Conservation (phyloP, 495 filamentous ascomycete species). For the Aspergillus sclerotiicarbonarius region DNA sequence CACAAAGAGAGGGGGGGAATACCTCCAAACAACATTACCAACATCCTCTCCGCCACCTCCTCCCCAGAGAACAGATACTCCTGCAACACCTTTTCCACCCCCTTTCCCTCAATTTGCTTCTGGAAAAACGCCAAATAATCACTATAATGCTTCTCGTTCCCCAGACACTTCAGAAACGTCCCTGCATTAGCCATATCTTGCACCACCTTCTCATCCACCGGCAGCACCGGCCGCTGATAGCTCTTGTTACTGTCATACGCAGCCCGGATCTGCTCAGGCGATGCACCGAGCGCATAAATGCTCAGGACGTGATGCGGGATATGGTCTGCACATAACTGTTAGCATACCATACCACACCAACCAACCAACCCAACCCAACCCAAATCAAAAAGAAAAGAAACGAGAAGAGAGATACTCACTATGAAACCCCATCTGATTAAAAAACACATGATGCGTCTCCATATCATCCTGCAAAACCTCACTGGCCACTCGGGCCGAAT, state of each 20-base stretch:
- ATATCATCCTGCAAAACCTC: constrained; percentile 73
- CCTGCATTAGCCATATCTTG: constrained; percentile 50
- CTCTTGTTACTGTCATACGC: constrained; percentile 56
- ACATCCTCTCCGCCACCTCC: constrained; percentile 59
- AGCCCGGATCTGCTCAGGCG: constrained; percentile 49
- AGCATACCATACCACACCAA: neutral
- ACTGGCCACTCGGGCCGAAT: constrained; percentile 57
- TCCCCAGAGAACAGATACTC: constrained; percentile 66
- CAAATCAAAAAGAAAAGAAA: neutral
- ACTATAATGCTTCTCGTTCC: constrained; percentile 54
- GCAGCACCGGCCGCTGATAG: constrained; percentile 57
- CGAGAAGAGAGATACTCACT: constrained; percentile 39
- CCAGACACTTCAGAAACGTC: constrained; percentile 52
- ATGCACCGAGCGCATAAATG: constrained; percentile 69
- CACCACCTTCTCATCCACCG: constrained; percentile 43
- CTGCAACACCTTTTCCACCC: constrained; percentile 55
- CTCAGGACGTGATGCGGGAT: constrained; percentile 73
- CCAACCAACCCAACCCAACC: no score
- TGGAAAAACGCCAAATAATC: constrained; percentile 74
- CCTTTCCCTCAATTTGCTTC: constrained; percentile 61
- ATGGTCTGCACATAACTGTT: constrained; percentile 40
- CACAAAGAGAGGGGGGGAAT: constrained; percentile 10
- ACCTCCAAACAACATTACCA: constrained; percentile 58
- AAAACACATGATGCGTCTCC: constrained; percentile 74
- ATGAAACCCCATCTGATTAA: constrained; percentile 66